Base-by-base conservation (phyloP, 225 moss, liverwort and hornwort genomes). In the Sphagnum contortum region DNA sequence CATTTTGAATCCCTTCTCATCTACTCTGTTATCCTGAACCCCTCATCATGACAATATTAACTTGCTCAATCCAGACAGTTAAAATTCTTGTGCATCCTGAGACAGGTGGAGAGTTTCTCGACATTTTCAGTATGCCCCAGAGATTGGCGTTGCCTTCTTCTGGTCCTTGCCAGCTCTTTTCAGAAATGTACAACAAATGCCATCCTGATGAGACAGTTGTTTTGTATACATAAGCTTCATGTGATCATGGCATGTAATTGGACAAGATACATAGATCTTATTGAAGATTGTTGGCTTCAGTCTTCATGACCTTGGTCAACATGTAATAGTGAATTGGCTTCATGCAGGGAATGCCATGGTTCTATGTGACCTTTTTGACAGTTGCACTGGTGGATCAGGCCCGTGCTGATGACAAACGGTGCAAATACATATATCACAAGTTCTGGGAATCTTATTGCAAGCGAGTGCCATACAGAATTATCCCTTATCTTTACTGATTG, bases 61-160 rank as follows among this genome's bases (percentile, higher is more conserved):
- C 52, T 9, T 9, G 52, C 9, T 0, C 9, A 5, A 5, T 9
- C 6, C 52, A 52, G 52, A 2, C 52, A 29, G 29, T 29, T 29
- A 29, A 29, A 29, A 9, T 52, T 9, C 9, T 52, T 64, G 29
- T 47, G 2, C 3, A 3, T 10, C 6, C 62, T 52, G 9, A 5
- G 50, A 67, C 58, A 85, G 81, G 85, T 85, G 85, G 85, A 74
- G 85, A 62, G 71, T 81, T 63, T 81, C 85, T 69, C 78, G 85
- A 74, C 85, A 85, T 76, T 58, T 85, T 61, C 85, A 85, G 50
- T 85, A 85, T 79, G 78, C 81, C 70, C 81, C 81, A 65, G 85
- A 85, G 69, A 81, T 85, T 72, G 85, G 85, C 10, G 85, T 76
- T 57, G 85, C 85, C 72, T 78, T 85, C 81, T 85, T 85, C 54